Conservation (phyloP, 345 rosid species). For the Excoecaria cochinchinensis region DNA sequence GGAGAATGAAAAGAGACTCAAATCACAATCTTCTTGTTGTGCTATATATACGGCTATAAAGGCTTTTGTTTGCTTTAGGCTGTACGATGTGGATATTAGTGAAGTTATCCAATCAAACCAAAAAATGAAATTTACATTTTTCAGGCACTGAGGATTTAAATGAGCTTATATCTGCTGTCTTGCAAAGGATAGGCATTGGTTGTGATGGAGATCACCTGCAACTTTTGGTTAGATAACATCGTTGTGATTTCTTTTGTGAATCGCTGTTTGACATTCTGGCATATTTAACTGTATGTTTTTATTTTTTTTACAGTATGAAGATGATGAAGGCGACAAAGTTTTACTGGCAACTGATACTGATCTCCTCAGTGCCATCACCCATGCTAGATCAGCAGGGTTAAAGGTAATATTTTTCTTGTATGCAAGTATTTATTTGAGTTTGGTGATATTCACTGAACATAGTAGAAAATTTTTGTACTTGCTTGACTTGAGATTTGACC, state of each 20-base stretch:
- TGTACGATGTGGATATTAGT: neutral
- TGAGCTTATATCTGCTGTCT: conserved; percentile 61
- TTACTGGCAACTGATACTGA: conserved; percentile 69
- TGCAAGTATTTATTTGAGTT: neutral
- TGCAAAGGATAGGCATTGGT: conserved; percentile 63
- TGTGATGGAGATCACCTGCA: conserved; percentile 50
- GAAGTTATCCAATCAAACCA: neutral
- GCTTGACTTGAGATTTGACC: neutral
- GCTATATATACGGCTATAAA: neutral
- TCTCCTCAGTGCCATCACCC: conserved; percentile 63
- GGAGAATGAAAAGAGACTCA: neutral
- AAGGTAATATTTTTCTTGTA: conserved; percentile 48
- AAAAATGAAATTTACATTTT: conserved; percentile 1
- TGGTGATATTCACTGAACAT: neutral
- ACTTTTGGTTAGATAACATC: conserved; percentile 54
- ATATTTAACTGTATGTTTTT: neutral
- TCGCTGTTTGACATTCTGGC: neutral
- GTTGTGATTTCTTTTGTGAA: conserved; percentile 1
- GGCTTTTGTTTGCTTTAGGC: neutral
- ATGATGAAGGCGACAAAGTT: conserved; percentile 94
- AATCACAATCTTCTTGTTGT: neutral
- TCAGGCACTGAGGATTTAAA: conserved; percentile 64
- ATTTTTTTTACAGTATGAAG: conserved; percentile 56
- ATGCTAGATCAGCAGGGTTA: conserved; percentile 62
- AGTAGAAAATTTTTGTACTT: neutral